Base-by-base conservation (phyloP, 805 yeast species). In the Danielozyma ontarioensis region DNA sequence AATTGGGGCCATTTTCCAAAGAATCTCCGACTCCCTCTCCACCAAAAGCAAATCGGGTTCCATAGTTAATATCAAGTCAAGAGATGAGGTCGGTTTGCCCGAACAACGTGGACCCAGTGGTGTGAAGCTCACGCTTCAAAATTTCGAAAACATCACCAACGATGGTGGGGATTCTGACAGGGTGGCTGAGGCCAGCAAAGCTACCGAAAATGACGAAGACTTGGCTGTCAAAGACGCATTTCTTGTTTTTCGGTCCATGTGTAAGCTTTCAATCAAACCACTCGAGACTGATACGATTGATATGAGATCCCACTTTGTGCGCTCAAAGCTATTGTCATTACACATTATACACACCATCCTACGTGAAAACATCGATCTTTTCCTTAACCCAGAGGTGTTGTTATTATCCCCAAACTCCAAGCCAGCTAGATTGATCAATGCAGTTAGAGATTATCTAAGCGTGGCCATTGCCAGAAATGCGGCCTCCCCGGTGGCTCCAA, bases 241-340 rank as follows among this genome's bases (percentile, higher is more conserved):
- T 51, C 68, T 93, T 38, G 75, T 93, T 3, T 88, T 93, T 59
- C 76, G 99, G 53, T 90, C 97, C 2, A 83, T 93, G 93, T 85
- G 96, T 56, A 88, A 87, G 52, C 72, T 93, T 13, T 84, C 97
- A 3, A 83, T 85, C 30, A 93, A 93, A 57, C 72, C 80, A 17
- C 63, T 90, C 37, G 97, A 89, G 39, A 71, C 78, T 26, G 83
- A 80, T 24, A 74, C 78, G 22, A 61, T 87, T 40, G 94, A 84
- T 56, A 80, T 82, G 87, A 76, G 90, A 56, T 83, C 96, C 2
- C 96, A 90, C 51, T 83, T 90, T 2, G 87, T 93, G 44, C 77
- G 98, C 50, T 87, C 97, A 1, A 93, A 93, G 56, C 64, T 93
- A 39, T 68, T 94, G 22, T 85, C 97, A 2, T 68, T 93, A 45